Percentiles rank a stretch among this genome's conserved stretches.
Conservation (phyloP, 331 rosid genomes). For the Cydonia oblonga region DNA sequence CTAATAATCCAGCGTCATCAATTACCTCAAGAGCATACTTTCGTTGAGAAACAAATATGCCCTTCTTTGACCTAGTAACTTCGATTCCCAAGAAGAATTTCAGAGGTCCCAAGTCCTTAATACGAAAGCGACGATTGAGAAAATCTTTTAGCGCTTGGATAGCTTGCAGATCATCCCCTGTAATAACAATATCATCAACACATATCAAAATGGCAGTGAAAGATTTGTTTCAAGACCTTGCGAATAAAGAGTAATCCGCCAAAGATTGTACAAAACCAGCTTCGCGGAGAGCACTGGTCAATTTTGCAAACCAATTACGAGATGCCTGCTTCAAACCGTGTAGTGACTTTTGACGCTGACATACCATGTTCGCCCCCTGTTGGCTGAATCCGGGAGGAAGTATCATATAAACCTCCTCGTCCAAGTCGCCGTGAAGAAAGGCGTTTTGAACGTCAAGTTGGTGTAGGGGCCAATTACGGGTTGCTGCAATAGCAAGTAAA, state of each 20-base stretch:
- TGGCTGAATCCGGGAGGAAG: too few relatives aligned
- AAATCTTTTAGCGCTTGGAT: background rate
- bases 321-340: background rate
- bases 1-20: background rate
- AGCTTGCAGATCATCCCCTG: background rate
- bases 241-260: background rate
- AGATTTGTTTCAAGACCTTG: too few relatives aligned
- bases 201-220: background rate
- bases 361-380: background rate
- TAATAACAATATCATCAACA: background rate
- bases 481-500: background rate
- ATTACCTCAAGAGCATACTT: background rate
- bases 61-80: background rate
- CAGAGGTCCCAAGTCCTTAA: background rate
- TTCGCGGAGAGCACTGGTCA: background rate
- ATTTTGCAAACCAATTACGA: background rate
- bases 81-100: background rate
- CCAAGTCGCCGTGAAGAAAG: background rate
- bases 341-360: background rate
- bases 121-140: background rate
- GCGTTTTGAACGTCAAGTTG: background rate
- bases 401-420: background rate
- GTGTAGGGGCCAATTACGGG: background rate
- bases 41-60: background rate
- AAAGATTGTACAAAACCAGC: background rate